These are phyloP conservation scores for Calonectria honghensis DNA, from an alignment of 2,329 filamentous ascomycete genomes.

Conservation along the genomic window DNA sequence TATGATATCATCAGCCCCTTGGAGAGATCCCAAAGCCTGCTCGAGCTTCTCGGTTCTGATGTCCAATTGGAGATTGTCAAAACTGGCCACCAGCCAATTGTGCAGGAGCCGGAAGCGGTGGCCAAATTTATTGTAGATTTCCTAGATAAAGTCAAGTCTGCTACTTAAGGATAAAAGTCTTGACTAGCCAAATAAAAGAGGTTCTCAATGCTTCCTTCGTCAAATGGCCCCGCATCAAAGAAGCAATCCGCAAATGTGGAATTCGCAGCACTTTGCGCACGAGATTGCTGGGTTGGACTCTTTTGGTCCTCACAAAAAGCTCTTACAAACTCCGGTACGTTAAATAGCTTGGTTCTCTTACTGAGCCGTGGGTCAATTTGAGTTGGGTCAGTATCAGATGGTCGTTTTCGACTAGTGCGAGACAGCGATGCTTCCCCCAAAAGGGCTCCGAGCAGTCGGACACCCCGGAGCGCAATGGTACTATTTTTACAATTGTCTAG, in stretches of 20 bases:
- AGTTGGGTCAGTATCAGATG: neutral
- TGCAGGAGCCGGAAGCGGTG: neutral
- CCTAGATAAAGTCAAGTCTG: neutral
- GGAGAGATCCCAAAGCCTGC: neutral
- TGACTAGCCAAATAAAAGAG: slow-evolving; percentile 1
- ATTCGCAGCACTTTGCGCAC: neutral
- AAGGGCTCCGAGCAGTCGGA: neutral
- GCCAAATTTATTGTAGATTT: neutral
- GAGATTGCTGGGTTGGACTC: neutral
- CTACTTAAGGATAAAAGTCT: neutral
- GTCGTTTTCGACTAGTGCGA: neutral
- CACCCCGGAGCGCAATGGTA: neutral
- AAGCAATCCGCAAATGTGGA: slow-evolving; percentile 3
- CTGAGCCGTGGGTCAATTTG: neutral
- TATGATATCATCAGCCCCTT: neutral
- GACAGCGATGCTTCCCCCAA: neutral
- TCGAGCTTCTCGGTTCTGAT: slow-evolving; percentile 3
- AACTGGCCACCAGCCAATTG: neutral
- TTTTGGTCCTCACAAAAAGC: neutral
- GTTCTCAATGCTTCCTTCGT: slow-evolving; percentile 13
- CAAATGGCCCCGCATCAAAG: slow-evolving; percentile 4
- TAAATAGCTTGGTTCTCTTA: neutral
- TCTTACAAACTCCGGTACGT: neutral
- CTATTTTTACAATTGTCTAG: neutral
- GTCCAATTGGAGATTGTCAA: neutral